Evolutionary conservation across 2,329 filamentous ascomycete genomes (phyloP), one percentile per base, ranked within the genome.

Genomic region (Fusarium nodosum): DNA sequence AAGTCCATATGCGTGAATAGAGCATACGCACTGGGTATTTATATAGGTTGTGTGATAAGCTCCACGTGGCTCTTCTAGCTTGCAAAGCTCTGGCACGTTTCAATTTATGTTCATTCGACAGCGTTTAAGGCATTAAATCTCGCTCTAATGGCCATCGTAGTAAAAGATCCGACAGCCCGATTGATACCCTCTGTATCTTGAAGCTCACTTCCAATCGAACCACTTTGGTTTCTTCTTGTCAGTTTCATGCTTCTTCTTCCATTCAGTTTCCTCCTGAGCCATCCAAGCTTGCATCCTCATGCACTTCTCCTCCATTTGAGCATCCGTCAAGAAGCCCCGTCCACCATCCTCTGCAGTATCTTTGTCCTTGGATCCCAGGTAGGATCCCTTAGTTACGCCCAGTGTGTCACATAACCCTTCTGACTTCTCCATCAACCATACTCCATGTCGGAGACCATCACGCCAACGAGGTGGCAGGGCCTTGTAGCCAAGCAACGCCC

Each of bases 381-480:
- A 81, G 0, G 54, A 51, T 0, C 79, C 80, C 4, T 77, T 72
- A 1, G 75, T 72, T 1, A 84, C 73, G 10, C 82, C 80, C 0
- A 82, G 44, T 0, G 79, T 71, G n/a, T 75, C 73, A 20, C 79
- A 80, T 7, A 86, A 66, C 0, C 79, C 80, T 54, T 80, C 78
- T 0, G 80, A 75, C 68, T 86, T 86, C 5, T 74, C 64, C 64
- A 82, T 74, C 5, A 86, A 65, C 84, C 84, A 86, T 13, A 79
- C 73, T 3, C 78, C 79, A 57, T 85, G 78, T 15, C 69, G 73
- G 26, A 87, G 76, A 0, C 85, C 85, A 54, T 82, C 77, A 53
- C 80, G 79, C 85, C 85, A 87, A 62, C 85, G 81, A 1, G 77
- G 69, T 0, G 85, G 84, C 6, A 87, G 74, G 2, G 76, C 75